These are phyloP conservation scores for Pulveroboletus sp. DNA, from an alignment of 768 basidiomycete genomes.

Conservation along the genomic window DNA sequence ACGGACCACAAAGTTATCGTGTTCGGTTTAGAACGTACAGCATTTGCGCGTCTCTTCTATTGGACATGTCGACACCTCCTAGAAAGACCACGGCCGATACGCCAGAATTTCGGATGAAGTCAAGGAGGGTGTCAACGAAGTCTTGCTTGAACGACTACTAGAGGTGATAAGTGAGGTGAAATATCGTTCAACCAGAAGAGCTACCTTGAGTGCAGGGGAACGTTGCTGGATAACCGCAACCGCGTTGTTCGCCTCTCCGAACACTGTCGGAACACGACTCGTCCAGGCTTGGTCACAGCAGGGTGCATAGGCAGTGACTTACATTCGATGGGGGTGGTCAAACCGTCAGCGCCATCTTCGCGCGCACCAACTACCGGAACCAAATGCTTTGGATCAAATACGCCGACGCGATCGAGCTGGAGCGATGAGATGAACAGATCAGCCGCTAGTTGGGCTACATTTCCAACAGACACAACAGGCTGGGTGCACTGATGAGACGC, in stretches of 20 bases:
- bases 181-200: constrained; percentile 6
- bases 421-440: constrained; percentile 74
- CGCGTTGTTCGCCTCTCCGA: constrained; percentile 47
- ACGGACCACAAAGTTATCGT: not conserved
- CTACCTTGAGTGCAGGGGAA: constrained; percentile 75
- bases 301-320: constrained; percentile 22
- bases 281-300: not conserved
- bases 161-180: constrained; percentile 1
- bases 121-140: constrained; percentile 55
- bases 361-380: constrained; percentile 73
- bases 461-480: constrained; percentile 79
- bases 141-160: constrained; percentile 63
- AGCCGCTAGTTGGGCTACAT: constrained; percentile 74
- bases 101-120: constrained; percentile 52
- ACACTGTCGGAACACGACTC: constrained; percentile 45
- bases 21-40: constrained; percentile 60
- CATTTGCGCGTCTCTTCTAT: constrained; percentile 78
- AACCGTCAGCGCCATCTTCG: constrained; percentile 56
- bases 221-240: constrained; percentile 74
- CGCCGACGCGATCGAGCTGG: constrained; percentile 55
- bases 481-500: constrained; percentile 21
- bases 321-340: constrained; percentile 80
- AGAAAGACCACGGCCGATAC: constrained; percentile 59
- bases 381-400: constrained; percentile 59
- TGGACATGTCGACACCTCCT: constrained; percentile 71